Conservation (phyloP, 2,329 filamentous ascomycete genomes). For the Talaromyces marneffei region DNA sequence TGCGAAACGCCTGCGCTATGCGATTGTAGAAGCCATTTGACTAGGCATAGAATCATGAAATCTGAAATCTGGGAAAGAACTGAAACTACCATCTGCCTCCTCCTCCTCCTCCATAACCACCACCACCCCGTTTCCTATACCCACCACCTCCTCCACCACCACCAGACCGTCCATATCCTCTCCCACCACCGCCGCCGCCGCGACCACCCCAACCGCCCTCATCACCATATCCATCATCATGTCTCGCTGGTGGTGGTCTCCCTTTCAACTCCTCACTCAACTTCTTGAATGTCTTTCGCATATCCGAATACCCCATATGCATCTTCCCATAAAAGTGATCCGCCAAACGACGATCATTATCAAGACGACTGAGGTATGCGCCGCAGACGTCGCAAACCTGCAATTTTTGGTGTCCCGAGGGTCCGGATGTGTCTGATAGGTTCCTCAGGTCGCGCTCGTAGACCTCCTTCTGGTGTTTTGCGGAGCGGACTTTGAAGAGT, state of each 20-base stretch:
- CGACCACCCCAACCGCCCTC: conserved; percentile 48
- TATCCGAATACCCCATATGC: conserved; percentile 96
- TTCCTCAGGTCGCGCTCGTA: conserved; percentile 83
- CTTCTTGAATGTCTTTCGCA: conserved; percentile 88
- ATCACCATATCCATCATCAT: conserved; percentile 51
- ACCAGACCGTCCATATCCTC: conserved; percentile 33
- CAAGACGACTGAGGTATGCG: conserved; percentile 82
- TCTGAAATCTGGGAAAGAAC: conserved; percentile 2
- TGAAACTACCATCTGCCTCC: conserved; percentile 31
- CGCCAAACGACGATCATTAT: conserved; percentile 88
- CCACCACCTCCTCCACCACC: conserved; percentile 41
- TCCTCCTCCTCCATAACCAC: background rate
- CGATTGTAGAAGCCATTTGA: conserved; percentile 20
- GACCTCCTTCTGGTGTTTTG: conserved; percentile 74
- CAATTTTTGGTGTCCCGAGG: conserved; percentile 91
- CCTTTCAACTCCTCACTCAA: conserved; percentile 82
- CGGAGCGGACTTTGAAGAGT: conserved; percentile 75
- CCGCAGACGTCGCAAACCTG: conserved; percentile 99
- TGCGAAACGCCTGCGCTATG: conserved; percentile 41
- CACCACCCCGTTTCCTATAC: conserved; percentile 3
- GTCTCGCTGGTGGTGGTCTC: conserved; percentile 55
- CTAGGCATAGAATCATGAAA: conserved; percentile 7
- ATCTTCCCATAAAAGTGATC: conserved; percentile 99
- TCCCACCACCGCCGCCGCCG: conserved; percentile 44
- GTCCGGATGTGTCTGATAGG: conserved; percentile 84